These are phyloP conservation scores for Pneumocystis sp. DNA, from an alignment of 1,139 yeast species.

Conservation along the genomic window DNA sequence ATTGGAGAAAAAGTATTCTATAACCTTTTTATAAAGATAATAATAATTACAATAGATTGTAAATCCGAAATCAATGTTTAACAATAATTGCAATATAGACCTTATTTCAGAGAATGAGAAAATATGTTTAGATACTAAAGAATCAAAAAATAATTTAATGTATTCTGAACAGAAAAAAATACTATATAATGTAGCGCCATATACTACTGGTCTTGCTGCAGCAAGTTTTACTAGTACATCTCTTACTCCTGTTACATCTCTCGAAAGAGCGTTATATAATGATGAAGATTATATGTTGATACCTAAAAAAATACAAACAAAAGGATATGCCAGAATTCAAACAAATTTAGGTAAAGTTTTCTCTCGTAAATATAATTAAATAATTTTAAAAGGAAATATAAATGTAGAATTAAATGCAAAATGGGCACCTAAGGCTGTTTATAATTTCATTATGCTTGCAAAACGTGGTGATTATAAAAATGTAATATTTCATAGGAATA, in stretches of 20 bases:
- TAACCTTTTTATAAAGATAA: background rate
- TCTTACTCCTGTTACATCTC: conserved; percentile 19
- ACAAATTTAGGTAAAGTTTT: conserved; percentile 20
- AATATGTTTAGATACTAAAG: background rate
- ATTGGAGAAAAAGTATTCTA: background rate
- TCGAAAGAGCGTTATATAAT: conserved; percentile 16
- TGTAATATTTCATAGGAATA: conserved; percentile 33
- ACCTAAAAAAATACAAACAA: conserved; percentile 21
- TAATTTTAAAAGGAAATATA: conserved; percentile 5
- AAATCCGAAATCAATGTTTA: background rate
- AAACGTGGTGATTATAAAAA: conserved; percentile 29
- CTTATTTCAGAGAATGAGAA: background rate
- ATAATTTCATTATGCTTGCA: conserved; percentile 31
- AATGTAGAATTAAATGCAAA: conserved; percentile 27
- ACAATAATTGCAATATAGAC: background rate
- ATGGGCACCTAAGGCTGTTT: conserved; percentile 32
- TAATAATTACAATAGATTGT: conserved; percentile 2
- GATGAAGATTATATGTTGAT: conserved; percentile 21
- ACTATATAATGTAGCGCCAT: conserved; percentile 12
- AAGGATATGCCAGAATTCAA: conserved; percentile 26
- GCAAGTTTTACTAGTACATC: conserved; percentile 26
- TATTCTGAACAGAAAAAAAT: background rate
- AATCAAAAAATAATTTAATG: conserved; percentile 3
- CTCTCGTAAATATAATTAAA: background rate
- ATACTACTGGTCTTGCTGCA: conserved; percentile 24